Evolutionary conservation across 139 green algal species (phyloP).

Genomic region (Trebouxia sp.): DNA sequence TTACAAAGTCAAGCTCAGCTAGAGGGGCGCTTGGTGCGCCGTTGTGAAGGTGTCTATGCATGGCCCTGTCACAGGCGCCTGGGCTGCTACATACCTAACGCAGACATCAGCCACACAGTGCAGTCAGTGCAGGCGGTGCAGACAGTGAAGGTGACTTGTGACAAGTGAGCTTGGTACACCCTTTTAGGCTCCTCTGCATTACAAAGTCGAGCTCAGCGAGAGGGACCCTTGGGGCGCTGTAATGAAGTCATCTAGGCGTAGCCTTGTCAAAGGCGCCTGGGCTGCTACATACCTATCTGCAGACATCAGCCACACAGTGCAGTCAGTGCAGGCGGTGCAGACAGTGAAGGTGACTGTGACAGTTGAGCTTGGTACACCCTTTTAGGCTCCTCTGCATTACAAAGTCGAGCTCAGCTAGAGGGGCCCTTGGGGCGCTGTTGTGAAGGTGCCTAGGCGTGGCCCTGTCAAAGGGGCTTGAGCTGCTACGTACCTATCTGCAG

Average conservation of each 20-base stretch:
- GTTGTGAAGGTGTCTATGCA: background rate
- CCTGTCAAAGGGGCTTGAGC: background rate
- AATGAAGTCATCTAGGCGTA: background rate
- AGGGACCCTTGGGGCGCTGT: background rate
- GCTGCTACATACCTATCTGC: constrained; percentile 14
- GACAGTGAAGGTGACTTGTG: background rate
- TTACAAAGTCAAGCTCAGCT: background rate
- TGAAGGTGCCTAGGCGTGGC: background rate
- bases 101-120: background rate
- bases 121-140: background rate
- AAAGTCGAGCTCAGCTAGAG: background rate
- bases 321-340: background rate
- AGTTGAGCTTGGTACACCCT: background rate
- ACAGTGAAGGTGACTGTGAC: too few species aligned
- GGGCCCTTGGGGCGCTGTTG: background rate
- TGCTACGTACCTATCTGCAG: constrained; percentile 7
- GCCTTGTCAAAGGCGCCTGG: background rate
- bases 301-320: background rate
- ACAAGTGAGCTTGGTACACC: background rate
- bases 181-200: too few species aligned
- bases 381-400: too few species aligned
- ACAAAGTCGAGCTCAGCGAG: constrained; percentile 6
- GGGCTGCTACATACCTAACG: background rate
- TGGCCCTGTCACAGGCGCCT: background rate
- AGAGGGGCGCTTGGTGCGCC: background rate